Base-by-base conservation (phyloP, 345 rosid species). In the Abelmoschus esculentus region DNA sequence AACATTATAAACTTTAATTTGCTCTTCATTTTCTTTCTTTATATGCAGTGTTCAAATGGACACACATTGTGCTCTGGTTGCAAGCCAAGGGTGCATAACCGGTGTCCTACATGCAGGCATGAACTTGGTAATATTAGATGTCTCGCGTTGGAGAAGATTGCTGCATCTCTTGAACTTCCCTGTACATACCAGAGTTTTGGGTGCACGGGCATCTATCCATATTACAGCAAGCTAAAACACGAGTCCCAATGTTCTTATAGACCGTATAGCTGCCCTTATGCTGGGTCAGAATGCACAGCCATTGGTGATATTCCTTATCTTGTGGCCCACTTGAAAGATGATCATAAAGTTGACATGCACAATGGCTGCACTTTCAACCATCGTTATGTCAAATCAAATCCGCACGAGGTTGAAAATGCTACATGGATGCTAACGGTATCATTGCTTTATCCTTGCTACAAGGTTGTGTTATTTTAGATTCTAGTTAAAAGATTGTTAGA, bases 311-410 rank as follows among this genome's bases (percentile, higher is more conserved):
- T 89, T 67, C 92, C 96, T 49, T 77, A 54, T 73, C 81, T 89
- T 32, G 96, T 89, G 66, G 74, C 90, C 60, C 96, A 87, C 75
- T 76, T 89, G 61, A 89, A 87, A 73, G 92, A 87, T 61, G 90
- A 89, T 77, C 96, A 89, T 77, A 89, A 87, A 77, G 96, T 89
- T 68, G 92, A 89, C 79, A 87, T 89, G 92, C 96, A 89, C 60
- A 84, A 61, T 73, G 96, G 96, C 38, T 84, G 96, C 70, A 87
- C 92, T 29, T 89, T 89, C 66, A 89, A 89, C 75, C 96, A 89
- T 70, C 87, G 92, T 15, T 89, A 89, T 73, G 92, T 89, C 62
- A 89, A 89, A 63, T 82, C 92, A 68, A 89, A 89, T 78, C 90
- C 96, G 1, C 90, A 86, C 61, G 96, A 87, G 76, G 92, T 86